Evolutionary conservation across 2,329 filamentous ascomycete species (phyloP).

Genomic region (Drechslerella stenobrocha): DNA sequence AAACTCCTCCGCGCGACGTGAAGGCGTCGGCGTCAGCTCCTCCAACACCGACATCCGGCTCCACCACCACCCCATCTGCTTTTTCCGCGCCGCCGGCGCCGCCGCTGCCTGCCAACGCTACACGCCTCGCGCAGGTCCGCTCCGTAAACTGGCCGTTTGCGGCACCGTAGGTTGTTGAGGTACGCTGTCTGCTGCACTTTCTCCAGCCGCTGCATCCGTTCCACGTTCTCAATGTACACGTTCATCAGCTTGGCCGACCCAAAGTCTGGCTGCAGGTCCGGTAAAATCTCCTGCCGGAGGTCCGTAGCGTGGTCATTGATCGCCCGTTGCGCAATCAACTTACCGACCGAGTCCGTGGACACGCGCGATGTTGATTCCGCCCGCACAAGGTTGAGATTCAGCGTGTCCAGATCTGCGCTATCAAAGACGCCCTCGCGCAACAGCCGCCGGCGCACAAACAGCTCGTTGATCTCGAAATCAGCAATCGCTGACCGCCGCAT

Average conservation of each 20-base stretch:
- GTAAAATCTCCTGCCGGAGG: constrained; percentile 22
- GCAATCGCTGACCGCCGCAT: constrained; percentile 78
- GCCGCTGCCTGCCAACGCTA: constrained; percentile 64
- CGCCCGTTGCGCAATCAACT: constrained; percentile 49
- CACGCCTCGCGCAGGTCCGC: constrained; percentile 75
- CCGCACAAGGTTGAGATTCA: constrained; percentile 69
- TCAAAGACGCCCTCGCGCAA: constrained; percentile 65
- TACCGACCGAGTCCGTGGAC: constrained; percentile 29
- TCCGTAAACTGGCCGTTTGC: constrained; percentile 79
- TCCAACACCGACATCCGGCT: constrained; percentile 68
- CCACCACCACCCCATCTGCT: constrained; percentile 74
- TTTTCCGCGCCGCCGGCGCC: constrained; percentile 54
- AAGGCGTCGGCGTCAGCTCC: constrained; percentile 72
- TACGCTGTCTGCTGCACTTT: constrained; percentile 80
- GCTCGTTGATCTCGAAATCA: constrained; percentile 73
- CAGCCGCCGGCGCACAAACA: constrained; percentile 68
- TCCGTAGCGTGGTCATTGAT: constrained; percentile 50
- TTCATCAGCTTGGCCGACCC: constrained; percentile 59
- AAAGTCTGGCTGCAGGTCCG: constrained; percentile 55
- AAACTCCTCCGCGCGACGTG: constrained; percentile 71
- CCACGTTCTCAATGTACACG: constrained; percentile 71
- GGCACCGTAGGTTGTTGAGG: constrained; percentile 76
- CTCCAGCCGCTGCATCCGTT: constrained; percentile 70
- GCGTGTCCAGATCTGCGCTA: constrained; percentile 71
- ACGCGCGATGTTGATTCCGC: constrained; percentile 53